A percentile compares a stretch with the other conserved stretches of the same genome.
Conservation (phyloP, 1,284 basidiomycete species). For the Agroathelia rolfsii region DNA sequence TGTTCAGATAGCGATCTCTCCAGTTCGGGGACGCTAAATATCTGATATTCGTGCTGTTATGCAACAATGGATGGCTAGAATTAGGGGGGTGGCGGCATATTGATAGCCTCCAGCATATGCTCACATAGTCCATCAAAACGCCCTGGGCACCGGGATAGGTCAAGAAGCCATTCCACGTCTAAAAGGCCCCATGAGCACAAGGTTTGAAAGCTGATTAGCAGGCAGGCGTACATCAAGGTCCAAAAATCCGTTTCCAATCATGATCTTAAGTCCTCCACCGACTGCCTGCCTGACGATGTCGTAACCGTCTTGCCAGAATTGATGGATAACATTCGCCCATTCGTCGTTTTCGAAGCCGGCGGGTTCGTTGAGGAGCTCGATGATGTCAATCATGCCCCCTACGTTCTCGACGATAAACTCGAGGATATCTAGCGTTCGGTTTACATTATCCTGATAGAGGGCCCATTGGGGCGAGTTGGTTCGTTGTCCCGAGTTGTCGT, state of each 20-base stretch:
- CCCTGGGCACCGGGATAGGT: slow-evolving; percentile 38
- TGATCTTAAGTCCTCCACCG: slow-evolving; percentile 40
- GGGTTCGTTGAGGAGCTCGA: slow-evolving; percentile 60
- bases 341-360: slow-evolving; percentile 36
- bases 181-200: too few relatives aligned
- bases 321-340: slow-evolving; percentile 33
- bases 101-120: slow-evolving; percentile 22
- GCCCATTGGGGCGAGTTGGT: slow-evolving; percentile 58
- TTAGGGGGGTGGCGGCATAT: too few relatives aligned
- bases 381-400: slow-evolving; percentile 41
- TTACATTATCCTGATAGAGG: slow-evolving; percentile 40
- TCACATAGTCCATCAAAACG: slow-evolving; percentile 55
- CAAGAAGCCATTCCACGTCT: slow-evolving; percentile 58
- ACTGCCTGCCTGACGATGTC: slow-evolving; percentile 36
- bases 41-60: slow-evolving; percentile 66
- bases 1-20: slow-evolving; percentile 46
- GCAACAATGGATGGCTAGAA: slow-evolving; percentile 4
- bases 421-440: slow-evolving; percentile 57
- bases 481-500: slow-evolving; percentile 80
- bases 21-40: slow-evolving; percentile 58
- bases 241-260: slow-evolving; percentile 70
- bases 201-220: background rate
- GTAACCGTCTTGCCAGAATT: slow-evolving; percentile 52
- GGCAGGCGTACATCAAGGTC: slow-evolving; percentile 36
- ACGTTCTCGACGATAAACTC: slow-evolving; percentile 44